Evolutionary conservation across 306 rosid genomes (phyloP).

Genomic region (Quercus glauca): DNA sequence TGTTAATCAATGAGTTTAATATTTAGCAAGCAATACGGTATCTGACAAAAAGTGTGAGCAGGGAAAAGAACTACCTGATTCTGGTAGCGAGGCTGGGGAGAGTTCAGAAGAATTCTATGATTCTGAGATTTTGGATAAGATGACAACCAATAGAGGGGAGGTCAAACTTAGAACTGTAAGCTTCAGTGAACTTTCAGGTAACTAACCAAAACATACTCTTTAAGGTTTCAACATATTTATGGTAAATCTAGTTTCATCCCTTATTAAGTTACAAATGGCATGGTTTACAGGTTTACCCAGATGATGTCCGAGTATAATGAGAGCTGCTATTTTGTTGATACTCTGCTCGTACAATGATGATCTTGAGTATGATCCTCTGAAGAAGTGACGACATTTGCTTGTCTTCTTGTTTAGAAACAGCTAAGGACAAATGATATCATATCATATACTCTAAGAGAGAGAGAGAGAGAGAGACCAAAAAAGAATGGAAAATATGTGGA

Average conservation of each 20-base stretch:
- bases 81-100: slow-evolving; percentile 15
- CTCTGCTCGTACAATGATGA: slow-evolving; percentile 15
- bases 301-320: slow-evolving; percentile 20
- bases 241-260: neutral
- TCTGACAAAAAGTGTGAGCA: slow-evolving; percentile 26
- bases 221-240: neutral
- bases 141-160: slow-evolving; percentile 85
- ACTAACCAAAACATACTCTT: neutral
- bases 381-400: slow-evolving; percentile 7
- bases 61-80: slow-evolving; percentile 47
- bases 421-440: neutral
- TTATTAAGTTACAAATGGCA: neutral
- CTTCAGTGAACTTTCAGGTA: slow-evolving; percentile 52
- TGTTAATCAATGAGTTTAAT: neutral
- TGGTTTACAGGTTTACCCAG: slow-evolving; percentile 44
- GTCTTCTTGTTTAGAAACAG: slow-evolving; percentile 4
- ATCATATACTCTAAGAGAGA: neutral
- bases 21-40: neutral
- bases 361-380: slow-evolving; percentile 3
- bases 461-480: slow-evolving; percentile 12
- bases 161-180: slow-evolving; percentile 66
- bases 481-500: neutral
- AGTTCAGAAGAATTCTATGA: slow-evolving; percentile 52
- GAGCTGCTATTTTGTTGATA: slow-evolving; percentile 6
- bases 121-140: slow-evolving; percentile 75